Evolutionary conservation across 208 protist genomes (phyloP).

Genomic region (Sergeia podlipaevii): DNA sequence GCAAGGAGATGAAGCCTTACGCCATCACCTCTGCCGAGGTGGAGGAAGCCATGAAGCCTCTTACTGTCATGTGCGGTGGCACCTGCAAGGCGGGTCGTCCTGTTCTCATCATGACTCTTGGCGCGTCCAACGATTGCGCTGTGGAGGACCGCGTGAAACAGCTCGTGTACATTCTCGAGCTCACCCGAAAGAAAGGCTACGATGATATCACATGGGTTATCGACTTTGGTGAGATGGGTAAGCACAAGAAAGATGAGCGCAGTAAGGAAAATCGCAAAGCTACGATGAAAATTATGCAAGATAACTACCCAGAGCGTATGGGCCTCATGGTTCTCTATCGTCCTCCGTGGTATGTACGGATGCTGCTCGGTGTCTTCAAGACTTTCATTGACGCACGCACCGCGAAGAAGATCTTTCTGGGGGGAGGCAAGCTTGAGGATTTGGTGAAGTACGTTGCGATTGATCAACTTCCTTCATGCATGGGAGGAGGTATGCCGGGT

Average conservation of each 20-base stretch:
- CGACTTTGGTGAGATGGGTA: constrained; percentile 60
- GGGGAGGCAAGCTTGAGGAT: constrained; percentile 29
- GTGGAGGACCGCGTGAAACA: constrained; percentile 44
- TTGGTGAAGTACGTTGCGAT: constrained; percentile 35
- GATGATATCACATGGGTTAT: constrained; percentile 64
- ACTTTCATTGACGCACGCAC: constrained; percentile 57
- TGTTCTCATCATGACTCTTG: constrained; percentile 56
- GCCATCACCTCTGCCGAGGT: constrained; percentile 32
- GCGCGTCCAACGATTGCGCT: constrained; percentile 37
- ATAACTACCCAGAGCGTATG: constrained; percentile 72
- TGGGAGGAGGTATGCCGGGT: constrained; percentile 17
- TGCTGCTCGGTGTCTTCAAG: constrained; percentile 26
- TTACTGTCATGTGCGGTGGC: constrained; percentile 40
- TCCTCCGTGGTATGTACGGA: constrained; percentile 53
- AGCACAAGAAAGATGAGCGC: constrained; percentile 27
- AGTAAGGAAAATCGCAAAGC: constrained; percentile 34
- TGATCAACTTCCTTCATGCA: constrained; percentile 23
- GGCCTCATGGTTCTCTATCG: constrained; percentile 46
- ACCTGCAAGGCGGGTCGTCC: constrained; percentile 30
- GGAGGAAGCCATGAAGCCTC: constrained; percentile 26
- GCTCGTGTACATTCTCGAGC: constrained; percentile 65
- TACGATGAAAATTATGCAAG: constrained; percentile 57
- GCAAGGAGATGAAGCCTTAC: constrained; percentile 45
- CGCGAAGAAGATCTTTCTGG: constrained; percentile 28
- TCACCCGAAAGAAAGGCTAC: constrained; percentile 49